A percentile compares a stretch with the other conserved stretches of the same genome.
Evolutionary conservation across 208 protist genomes (phyloP).

Genomic region (Acanthamoeba sp.): DNA sequence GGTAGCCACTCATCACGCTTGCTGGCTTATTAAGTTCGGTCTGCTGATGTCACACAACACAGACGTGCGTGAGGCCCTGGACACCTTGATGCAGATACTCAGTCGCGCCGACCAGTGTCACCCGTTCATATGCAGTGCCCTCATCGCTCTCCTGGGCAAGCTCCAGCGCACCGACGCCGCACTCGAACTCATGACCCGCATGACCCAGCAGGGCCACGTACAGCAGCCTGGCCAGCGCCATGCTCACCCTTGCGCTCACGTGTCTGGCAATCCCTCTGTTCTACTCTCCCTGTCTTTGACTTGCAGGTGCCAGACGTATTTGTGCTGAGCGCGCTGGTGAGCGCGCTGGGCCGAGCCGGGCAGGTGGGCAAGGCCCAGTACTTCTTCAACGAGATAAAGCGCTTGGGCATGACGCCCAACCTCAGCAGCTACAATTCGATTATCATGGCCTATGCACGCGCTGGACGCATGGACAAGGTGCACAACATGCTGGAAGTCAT

Average conservation of each 20-base stretch:
- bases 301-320: conserved; percentile 31
- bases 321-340: conserved; percentile 21
- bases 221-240: not conserved
- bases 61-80: not conserved
- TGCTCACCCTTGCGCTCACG: too few species aligned
- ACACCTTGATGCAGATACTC: not conserved
- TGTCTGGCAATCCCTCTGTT: too few species aligned
- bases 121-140: conserved; percentile 30
- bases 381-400: conserved; percentile 34
- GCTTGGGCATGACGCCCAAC: conserved; percentile 13
- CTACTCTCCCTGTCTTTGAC: not conserved
- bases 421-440: not conserved
- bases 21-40: not conserved
- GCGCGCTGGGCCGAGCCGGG: not conserved
- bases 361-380: conserved; percentile 10
- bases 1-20: not conserved
- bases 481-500: not conserved
- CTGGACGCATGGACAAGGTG: not conserved
- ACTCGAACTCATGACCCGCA: not conserved
- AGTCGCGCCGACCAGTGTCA: not conserved
- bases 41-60: not conserved
- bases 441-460: not conserved
- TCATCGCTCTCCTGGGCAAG: conserved; percentile 22
- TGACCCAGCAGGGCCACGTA: conserved; percentile 35
- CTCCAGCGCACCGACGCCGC: not conserved